Conservation (phyloP, 2,329 filamentous ascomycete species). For the Hypoxylon sp. region DNA sequence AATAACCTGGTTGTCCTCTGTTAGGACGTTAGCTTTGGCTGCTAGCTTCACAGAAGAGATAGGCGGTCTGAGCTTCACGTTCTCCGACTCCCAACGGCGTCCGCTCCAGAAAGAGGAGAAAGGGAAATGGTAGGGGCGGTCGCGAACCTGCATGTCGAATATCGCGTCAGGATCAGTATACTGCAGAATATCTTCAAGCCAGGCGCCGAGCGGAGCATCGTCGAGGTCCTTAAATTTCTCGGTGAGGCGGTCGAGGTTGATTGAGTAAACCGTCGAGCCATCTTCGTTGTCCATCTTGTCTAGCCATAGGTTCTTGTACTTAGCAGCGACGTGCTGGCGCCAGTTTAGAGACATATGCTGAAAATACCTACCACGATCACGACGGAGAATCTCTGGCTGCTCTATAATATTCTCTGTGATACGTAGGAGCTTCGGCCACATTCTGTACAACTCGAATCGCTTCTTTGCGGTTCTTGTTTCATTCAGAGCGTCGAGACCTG, state of each 20-base stretch:
- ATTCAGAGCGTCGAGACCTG: conserved; percentile 1
- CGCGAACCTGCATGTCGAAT: not conserved
- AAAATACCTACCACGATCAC: not conserved
- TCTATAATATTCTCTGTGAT: not conserved
- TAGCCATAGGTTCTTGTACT: conserved; percentile 18
- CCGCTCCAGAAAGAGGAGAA: conserved; percentile 21
- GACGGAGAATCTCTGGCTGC: not conserved
- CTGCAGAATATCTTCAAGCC: conserved; percentile 13
- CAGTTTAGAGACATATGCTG: not conserved
- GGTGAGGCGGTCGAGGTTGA: not conserved
- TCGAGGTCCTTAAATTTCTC: conserved; percentile 8
- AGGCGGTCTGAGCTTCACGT: not conserved
- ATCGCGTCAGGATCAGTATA: not conserved
- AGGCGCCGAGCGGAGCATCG: conserved; percentile 7
- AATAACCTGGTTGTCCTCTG: not conserved
- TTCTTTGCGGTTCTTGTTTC: not conserved
- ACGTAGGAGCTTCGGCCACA: too few relatives aligned
- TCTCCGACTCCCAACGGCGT: conserved; percentile 4
- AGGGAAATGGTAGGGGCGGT: not conserved
- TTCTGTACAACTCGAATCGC: too few relatives aligned
- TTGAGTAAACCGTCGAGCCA: not conserved
- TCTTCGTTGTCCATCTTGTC: not conserved
- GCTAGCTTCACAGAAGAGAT: not conserved
- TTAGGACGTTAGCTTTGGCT: not conserved
- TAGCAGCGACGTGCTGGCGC: not conserved